Percentiles rank a stretch among this genome's conserved stretches.
These are phyloP conservation scores for Saposhnikovia divaricata DNA, from an alignment of 129 eudicot genomes.

Conservation along the genomic window DNA sequence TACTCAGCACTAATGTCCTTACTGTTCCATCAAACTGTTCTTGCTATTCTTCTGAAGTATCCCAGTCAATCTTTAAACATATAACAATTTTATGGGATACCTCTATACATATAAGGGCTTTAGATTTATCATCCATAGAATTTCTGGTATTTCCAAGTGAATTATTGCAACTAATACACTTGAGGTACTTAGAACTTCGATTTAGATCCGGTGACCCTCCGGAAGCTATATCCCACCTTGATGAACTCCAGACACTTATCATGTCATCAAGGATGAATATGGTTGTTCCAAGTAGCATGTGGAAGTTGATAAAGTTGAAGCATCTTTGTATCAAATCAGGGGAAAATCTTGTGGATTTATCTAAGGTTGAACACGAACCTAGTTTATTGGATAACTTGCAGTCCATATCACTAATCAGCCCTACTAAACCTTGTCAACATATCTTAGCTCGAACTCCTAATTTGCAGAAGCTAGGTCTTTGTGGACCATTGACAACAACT, in stretches of 20 bases:
- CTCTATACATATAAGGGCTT: constrained; percentile 20
- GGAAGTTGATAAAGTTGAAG: constrained; percentile 18
- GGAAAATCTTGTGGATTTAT: constrained; percentile 9
- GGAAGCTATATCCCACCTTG: constrained; percentile 15
- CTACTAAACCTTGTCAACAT: too few relatives aligned
- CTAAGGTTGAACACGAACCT: neutral
- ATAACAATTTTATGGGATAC: neutral
- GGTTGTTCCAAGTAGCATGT: neutral
- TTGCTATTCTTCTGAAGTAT: neutral
- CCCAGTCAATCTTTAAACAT: neutral
- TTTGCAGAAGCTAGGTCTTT: too few relatives aligned
- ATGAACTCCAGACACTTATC: constrained; percentile 17
- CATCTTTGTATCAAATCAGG: constrained; percentile 10
- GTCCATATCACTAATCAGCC: too few relatives aligned
- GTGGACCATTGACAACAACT: neutral
- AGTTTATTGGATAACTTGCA: too few relatives aligned
- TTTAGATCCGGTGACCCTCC: constrained; percentile 5
- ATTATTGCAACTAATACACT: constrained; percentile 15
- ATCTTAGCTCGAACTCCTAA: too few relatives aligned
- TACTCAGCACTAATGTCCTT: too few relatives aligned
- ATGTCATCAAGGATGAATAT: neutral
- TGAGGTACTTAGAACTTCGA: constrained; percentile 29
- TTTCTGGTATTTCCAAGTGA: constrained; percentile 16
- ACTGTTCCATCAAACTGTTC: neutral
- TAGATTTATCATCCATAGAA: constrained; percentile 10